Base-by-base conservation (phyloP, 164 flowering plant species). In the Hamamelis virginiana region DNA sequence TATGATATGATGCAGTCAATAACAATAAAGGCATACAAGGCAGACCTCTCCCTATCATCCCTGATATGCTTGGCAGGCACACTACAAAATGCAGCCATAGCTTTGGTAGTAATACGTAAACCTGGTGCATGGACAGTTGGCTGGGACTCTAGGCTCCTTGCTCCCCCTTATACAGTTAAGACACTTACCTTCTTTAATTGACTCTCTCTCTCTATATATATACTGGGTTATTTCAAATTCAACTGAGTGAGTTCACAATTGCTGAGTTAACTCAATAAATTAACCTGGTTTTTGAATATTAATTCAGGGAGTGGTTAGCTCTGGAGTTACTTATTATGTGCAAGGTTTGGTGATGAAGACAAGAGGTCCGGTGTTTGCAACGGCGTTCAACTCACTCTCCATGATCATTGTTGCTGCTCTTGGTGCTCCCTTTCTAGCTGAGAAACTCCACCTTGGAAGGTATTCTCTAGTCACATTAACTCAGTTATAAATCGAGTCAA, bases 331-430 rank as follows among this genome's bases (percentile, higher is more conserved):
- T 3, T 87, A 87, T 47, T 84, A 82, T 41, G 79, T 87, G n/a
- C 89, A 87, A 77, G 89, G 85, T 1, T n/a, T 81, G 16, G 85
- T 85, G 23, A 77, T 82, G 81, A 76, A 75, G 68, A 73, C 73
- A 16, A 76, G 85, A 71, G 91, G 87, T 0, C 88, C 91, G 0
- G 89, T 86, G 9, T 86, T 87, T 25, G 83, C 79, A 0, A 81
- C 86, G 0, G 84, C 88, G 3, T 86, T 87, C 69, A 82, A 78
- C 69, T 89, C 91, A 47, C 75, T 87, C 0, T 77, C 80, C 70
- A 84, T 85, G 91, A 71, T 85, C 69, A 74, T 87, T 21, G 85
- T 79, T 1, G 78, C 88, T 16, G 50, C 67, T 23, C 63, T 84
- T 5, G 83, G 80, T 0, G 72, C 87, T 27, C 14, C 75, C 59